These are phyloP conservation scores for Suillus subalutaceus DNA, from an alignment of 768 basidiomycete species.

Conservation along the genomic window DNA sequence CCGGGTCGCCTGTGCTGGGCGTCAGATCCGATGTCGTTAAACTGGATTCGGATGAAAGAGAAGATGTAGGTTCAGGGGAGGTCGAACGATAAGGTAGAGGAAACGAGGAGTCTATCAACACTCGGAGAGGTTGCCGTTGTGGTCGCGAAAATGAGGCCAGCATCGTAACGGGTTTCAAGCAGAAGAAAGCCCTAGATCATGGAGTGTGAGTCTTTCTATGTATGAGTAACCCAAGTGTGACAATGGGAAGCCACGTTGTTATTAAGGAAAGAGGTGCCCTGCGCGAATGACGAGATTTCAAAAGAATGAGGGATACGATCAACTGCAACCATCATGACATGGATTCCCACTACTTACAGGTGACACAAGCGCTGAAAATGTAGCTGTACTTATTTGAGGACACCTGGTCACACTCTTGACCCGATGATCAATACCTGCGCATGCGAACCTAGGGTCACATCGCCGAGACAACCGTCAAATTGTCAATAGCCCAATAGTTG, in stretches of 20 bases:
- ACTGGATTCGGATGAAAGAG: slow-evolving; percentile 12
- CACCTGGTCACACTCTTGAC: background rate
- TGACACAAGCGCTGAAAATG: background rate
- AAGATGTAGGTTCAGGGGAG: slow-evolving; percentile 29
- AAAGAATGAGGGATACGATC: slow-evolving; percentile 14
- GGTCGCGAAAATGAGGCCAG: slow-evolving; percentile 3
- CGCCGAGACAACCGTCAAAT: slow-evolving; percentile 4
- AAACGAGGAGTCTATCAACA: slow-evolving; percentile 39
- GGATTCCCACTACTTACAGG: slow-evolving; percentile 6
- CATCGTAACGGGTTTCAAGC: slow-evolving; percentile 10
- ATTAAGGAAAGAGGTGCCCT: slow-evolving; percentile 27
- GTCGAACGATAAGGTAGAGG: slow-evolving; percentile 39
- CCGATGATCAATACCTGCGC: background rate
- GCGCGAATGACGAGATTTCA: slow-evolving; percentile 28
- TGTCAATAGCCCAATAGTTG: background rate
- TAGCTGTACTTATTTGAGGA: background rate
- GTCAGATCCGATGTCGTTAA: slow-evolving; percentile 24
- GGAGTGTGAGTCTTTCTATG: background rate
- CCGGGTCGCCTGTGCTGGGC: slow-evolving; percentile 34
- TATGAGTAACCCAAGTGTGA: background rate
- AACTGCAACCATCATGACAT: slow-evolving; percentile 16
- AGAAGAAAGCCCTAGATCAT: background rate
- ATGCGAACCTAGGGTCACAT: background rate
- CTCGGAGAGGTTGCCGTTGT: slow-evolving; percentile 25
- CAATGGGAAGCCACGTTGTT: background rate